Evolutionary conservation across 2,329 filamentous ascomycete species (phyloP).

Genomic region (Ploettnerulaceae sp.): DNA sequence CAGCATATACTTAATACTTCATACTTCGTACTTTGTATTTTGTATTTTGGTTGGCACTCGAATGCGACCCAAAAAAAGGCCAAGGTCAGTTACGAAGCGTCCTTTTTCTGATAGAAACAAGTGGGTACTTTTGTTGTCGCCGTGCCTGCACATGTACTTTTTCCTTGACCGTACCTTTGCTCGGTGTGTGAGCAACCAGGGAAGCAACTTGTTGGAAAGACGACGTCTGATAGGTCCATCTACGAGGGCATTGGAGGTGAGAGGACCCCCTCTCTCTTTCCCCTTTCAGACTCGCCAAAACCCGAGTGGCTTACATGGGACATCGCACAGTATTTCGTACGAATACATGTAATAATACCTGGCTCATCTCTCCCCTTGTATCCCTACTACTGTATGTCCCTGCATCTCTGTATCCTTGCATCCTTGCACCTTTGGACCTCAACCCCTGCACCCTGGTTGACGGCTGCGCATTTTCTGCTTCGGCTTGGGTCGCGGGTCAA

Average conservation of each 20-base stretch:
- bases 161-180: not conserved
- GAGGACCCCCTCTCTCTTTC: no score
- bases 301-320: no score
- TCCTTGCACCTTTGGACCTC: not conserved
- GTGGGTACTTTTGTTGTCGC: constrained; percentile 4
- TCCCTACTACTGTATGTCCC: not conserved
- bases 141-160: not conserved
- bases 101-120: not conserved
- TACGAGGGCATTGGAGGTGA: no score
- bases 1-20: not conserved
- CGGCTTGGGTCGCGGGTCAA: not conserved
- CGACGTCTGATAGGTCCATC: no score
- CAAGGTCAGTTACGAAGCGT: not conserved
- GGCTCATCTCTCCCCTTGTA: not conserved
- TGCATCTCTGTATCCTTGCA: not conserved
- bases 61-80: not conserved
- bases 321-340: no score
- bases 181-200: no score
- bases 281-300: no score
- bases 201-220: no score
- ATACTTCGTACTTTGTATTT: not conserved
- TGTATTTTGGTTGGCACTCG: not conserved
- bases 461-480: constrained; percentile 1
- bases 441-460: not conserved
- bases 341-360: no score